Percentiles rank a stretch among this genome's conserved stretches.
phyloP scores from a whole-genome alignment of 2,329 filamentous ascomycete species.

The Colletotrichum sp. region DNA sequence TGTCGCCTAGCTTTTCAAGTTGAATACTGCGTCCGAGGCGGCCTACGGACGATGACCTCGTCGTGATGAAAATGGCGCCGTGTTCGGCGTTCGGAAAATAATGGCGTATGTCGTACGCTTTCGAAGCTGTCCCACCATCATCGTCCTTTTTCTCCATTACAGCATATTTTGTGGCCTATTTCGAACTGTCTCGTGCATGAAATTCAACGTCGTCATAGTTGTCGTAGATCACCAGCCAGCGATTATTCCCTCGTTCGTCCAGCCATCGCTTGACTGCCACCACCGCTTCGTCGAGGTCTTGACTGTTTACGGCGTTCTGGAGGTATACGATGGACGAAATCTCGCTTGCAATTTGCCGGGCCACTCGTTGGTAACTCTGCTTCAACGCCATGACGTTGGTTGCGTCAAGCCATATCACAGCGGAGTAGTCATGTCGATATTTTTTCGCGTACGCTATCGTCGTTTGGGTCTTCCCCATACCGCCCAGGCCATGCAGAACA shows the following conservation, averaged over 20 bases:
- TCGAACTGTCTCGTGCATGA: background rate
- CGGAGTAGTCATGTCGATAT: slow-evolving; percentile 37
- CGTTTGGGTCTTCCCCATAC: slow-evolving; percentile 51
- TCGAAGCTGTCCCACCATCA: background rate
- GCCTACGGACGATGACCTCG: slow-evolving; percentile 33
- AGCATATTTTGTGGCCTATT: background rate
- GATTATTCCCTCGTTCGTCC: slow-evolving; percentile 31
- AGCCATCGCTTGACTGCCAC: slow-evolving; percentile 42
- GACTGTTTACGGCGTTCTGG: slow-evolving; percentile 23
- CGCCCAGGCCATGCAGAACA: slow-evolving; percentile 43
- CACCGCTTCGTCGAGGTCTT: slow-evolving; percentile 27
- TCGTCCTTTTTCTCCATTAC: accelerated
- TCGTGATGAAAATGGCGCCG: slow-evolving; percentile 43
- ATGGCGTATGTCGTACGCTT: slow-evolving; percentile 33
- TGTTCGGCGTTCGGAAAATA: slow-evolving; percentile 36
- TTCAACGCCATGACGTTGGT: slow-evolving; percentile 38
- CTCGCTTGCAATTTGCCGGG: slow-evolving; percentile 29
- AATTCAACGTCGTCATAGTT: slow-evolving; percentile 44
- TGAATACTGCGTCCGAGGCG: slow-evolving; percentile 34
- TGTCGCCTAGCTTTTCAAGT: slow-evolving; percentile 34
- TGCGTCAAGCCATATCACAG: slow-evolving; percentile 47
- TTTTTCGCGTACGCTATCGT: slow-evolving; percentile 37
- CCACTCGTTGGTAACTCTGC: slow-evolving; percentile 34
- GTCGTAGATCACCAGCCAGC: slow-evolving; percentile 44
- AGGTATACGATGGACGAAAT: slow-evolving; percentile 27